Evolutionary conservation across 768 basidiomycete species (phyloP).

Genomic region (Leccinum fibrillosum): DNA sequence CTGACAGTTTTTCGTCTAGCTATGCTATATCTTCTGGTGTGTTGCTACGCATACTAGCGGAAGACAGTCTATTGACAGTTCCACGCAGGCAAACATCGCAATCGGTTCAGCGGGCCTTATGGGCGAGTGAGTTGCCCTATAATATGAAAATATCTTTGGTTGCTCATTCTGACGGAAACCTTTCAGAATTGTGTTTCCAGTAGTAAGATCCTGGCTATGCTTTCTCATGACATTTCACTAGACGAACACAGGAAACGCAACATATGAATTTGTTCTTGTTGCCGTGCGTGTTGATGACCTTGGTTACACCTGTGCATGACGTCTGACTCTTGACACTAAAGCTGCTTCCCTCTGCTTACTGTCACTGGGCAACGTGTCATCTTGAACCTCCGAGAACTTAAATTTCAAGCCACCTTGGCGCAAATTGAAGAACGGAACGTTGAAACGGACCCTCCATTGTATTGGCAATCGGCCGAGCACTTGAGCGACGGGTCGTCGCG

Average conservation of each 20-base stretch:
- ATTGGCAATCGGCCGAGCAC: background rate
- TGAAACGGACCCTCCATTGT: background rate
- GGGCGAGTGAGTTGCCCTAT: slow-evolving; percentile 5
- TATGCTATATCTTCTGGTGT: background rate
- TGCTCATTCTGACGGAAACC: background rate
- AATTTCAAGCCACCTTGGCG: background rate
- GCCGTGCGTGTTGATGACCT: background rate
- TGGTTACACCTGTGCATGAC: background rate
- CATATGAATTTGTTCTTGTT: background rate
- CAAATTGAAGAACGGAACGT: background rate
- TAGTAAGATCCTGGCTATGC: background rate
- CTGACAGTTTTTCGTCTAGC: background rate
- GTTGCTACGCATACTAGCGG: background rate
- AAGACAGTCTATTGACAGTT: background rate
- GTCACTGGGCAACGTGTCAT: slow-evolving; percentile 15
- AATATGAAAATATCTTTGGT: background rate
- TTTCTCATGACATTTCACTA: background rate
- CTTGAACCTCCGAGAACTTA: slow-evolving; percentile 10
- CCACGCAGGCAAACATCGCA: background rate
- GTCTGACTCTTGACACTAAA: background rate
- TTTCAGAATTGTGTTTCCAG: background rate
- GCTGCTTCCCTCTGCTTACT: slow-evolving; percentile 4
- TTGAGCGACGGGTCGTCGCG: background rate
- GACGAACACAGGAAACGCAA: background rate
- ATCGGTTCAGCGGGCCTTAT: background rate